These are phyloP conservation scores for Penicillium olsonii DNA, from an alignment of 2,329 filamentous ascomycete genomes.

Conservation along the genomic window DNA sequence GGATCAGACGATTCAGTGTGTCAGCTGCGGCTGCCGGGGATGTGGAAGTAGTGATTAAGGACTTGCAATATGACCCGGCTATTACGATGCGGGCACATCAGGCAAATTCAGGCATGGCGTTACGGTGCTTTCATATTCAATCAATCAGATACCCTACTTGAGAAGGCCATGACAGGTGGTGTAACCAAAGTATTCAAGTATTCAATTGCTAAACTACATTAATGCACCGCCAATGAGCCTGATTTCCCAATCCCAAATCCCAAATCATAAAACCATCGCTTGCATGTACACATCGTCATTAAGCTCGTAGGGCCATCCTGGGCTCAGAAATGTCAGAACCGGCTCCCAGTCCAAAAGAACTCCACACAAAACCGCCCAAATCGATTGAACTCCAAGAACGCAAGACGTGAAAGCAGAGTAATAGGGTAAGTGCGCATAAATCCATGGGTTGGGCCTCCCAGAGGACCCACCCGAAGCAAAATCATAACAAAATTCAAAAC, in stretches of 20 bases:
- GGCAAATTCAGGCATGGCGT: constrained; percentile 18
- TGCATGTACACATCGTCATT: constrained; percentile 44
- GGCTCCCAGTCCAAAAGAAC: constrained; percentile 29
- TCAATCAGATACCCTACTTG: constrained; percentile 25
- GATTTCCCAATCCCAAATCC: constrained; percentile 26
- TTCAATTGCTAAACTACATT: constrained; percentile 24
- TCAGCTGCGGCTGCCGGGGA: constrained; percentile 90
- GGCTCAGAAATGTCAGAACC: constrained; percentile 28
- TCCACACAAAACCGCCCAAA: constrained; percentile 27
- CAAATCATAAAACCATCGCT: constrained; percentile 33
- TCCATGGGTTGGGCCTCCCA: constrained; percentile 4
- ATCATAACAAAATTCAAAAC: constrained; percentile 24
- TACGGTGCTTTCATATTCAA: constrained; percentile 4
- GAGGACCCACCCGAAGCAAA: constrained; percentile 3
- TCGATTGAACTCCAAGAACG: constrained; percentile 22
- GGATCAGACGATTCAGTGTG: constrained; percentile 85
- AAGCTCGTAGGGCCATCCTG: constrained; percentile 39
- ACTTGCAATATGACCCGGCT: background rate
- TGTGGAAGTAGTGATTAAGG: constrained; percentile 79
- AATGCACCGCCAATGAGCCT: constrained; percentile 20
- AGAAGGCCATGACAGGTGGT: background rate
- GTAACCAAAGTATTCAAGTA: constrained; percentile 13
- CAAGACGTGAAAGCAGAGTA: constrained; percentile 16
- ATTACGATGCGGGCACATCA: background rate
- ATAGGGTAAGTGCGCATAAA: background rate